Conservation (phyloP, 306 rosid species). For the Cucurbita pepo region DNA sequence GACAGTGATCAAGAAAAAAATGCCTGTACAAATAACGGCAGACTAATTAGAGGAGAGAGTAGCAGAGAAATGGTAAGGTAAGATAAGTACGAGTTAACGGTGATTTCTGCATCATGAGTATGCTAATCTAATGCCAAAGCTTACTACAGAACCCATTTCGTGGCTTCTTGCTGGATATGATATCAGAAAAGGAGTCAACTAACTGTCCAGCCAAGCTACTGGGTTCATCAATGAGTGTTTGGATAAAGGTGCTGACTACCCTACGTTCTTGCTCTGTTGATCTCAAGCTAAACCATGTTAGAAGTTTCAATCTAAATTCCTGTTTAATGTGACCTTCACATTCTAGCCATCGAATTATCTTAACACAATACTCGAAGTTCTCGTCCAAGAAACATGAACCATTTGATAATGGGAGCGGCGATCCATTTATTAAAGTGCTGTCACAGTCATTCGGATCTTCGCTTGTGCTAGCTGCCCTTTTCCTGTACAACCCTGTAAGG, state of each 20-base stretch:
- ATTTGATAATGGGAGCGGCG: slow-evolving; percentile 46
- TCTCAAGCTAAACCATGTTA: slow-evolving; percentile 99
- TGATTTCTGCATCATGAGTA: background rate
- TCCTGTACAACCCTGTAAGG: slow-evolving; percentile 44
- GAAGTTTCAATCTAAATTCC: slow-evolving; percentile 84
- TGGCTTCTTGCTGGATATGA: slow-evolving; percentile 75
- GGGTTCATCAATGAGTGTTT: slow-evolving; percentile 87
- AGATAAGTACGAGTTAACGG: slow-evolving; percentile 16
- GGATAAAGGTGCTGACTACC: slow-evolving; percentile 95
- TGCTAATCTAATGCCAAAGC: slow-evolving; percentile 40
- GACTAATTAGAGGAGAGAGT: slow-evolving; percentile 37
- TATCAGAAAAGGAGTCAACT: slow-evolving; percentile 85
- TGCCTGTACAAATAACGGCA: slow-evolving; percentile 61
- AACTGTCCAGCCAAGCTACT: slow-evolving; percentile 96
- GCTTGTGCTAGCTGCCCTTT: slow-evolving; percentile 44
- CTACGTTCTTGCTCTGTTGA: slow-evolving; percentile 96
- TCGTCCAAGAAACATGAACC: slow-evolving; percentile 72
- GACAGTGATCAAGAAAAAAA: slow-evolving; percentile 44
- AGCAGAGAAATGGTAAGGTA: slow-evolving; percentile 3
- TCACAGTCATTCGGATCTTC: slow-evolving; percentile 91
- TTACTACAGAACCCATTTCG: slow-evolving; percentile 65
- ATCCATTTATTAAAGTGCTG: slow-evolving; percentile 83
- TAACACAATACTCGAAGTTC: slow-evolving; percentile 91
- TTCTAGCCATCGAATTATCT: slow-evolving; percentile 95
- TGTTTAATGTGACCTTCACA: slow-evolving; percentile 85